Percentiles rank a stretch among this genome's conserved stretches.
Evolutionary conservation across 2,329 filamentous ascomycete genomes (phyloP).

Genomic region (Leptographium lundbergii): DNA sequence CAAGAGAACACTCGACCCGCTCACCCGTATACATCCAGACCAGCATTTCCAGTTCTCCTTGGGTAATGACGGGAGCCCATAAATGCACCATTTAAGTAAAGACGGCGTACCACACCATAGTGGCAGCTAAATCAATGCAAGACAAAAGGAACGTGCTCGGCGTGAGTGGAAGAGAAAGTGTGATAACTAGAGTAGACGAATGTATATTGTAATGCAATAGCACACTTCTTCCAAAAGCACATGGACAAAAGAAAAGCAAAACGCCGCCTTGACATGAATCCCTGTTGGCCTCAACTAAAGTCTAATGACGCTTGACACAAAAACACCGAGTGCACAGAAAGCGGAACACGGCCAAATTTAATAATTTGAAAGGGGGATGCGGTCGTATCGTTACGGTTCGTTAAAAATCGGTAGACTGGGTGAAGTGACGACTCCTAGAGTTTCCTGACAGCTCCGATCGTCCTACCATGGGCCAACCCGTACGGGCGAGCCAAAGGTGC

Average conservation of each 20-base stretch:
- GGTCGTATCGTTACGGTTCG: constrained; percentile 8
- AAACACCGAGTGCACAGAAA: neutral
- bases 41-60: neutral
- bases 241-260: constrained; percentile 2
- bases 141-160: neutral
- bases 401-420: neutral
- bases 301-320: constrained; percentile 5
- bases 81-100: neutral
- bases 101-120: neutral
- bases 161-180: neutral
- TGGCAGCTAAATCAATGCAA: neutral
- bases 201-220: neutral
- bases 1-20: neutral
- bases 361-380: neutral
- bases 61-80: neutral
- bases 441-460: neutral
- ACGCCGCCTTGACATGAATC: constrained; percentile 9
- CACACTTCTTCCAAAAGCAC: neutral
- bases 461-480: constrained; percentile 49
- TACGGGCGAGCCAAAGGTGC: constrained; percentile 46
- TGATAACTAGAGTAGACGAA: neutral
- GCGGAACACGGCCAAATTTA: neutral
- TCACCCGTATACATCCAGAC: neutral
- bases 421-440: too few species aligned
- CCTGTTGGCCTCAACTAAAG: constrained; percentile 2